Evolutionary conservation across 768 basidiomycete genomes (phyloP), one percentile per base, ranked within the genome.

Genomic region (Auriscalpium vulgare): DNA sequence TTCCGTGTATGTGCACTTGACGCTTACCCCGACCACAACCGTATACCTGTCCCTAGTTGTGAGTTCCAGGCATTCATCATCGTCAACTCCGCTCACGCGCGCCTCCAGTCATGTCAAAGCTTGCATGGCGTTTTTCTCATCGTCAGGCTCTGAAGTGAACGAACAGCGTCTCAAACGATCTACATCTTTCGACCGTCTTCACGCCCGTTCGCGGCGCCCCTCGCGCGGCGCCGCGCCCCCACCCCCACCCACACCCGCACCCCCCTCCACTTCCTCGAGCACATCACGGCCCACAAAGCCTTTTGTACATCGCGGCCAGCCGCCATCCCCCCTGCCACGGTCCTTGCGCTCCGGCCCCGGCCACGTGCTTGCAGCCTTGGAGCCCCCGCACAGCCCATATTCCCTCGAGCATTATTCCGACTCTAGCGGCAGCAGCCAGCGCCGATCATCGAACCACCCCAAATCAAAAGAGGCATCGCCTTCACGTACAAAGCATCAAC

Each of bases 151-250:
- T 36, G 61, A 62, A 43, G 1, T 60, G 6, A 37, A 46, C 34
- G 57, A 51, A 36, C 36, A 59, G n/a, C 59, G 59, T 14, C 59
- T 60, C 57, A 59, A 35, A 49, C 59, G 59, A 46, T 57, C 61
- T 8, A n/a, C 54, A 10, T 61, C 60, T 16, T 29, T 48, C 34
- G 45, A 56, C 17, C 57, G 56, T 37, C 23, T 53, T 11, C 59
- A 55, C 16, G 16, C 7, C 38, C 61, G 51, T 44, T 4, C 45
- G 21, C 55, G 36, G 43, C 48, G 52, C n/a, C 23, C 54, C 1
- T 34, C 57, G 29, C 37, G 35, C 43, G 17, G 48, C 10, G 29
- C 16, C 10, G 50, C 37, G 37, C 17, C 37, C 16, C 2, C 43
- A 2, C 13, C 57, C 16, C 53, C 37, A 37, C 35, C 59, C 23